A percentile compares a stretch with the other conserved stretches of the same genome.
These are phyloP conservation scores for Aspergillus hiratsukae DNA, from an alignment of 2,329 filamentous ascomycete genomes.

Conservation along the genomic window DNA sequence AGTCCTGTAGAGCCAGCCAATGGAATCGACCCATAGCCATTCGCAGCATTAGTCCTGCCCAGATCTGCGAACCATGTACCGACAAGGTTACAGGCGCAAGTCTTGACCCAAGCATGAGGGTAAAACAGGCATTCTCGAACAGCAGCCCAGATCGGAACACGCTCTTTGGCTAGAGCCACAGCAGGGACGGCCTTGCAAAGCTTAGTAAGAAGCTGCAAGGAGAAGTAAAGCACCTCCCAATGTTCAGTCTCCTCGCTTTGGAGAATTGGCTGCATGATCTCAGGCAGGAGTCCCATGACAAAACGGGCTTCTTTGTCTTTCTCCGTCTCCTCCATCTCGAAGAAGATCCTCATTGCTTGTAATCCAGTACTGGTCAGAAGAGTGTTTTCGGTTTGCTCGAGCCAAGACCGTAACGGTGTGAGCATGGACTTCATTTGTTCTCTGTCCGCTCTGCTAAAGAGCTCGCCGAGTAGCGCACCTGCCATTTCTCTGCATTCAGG, in stretches of 20 bases:
- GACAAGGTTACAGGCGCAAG: slow-evolving; percentile 68
- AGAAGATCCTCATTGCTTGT: slow-evolving; percentile 77
- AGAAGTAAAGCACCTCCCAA: slow-evolving; percentile 70
- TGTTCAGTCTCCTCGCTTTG: slow-evolving; percentile 49
- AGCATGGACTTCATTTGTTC: slow-evolving; percentile 69
- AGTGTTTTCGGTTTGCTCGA: slow-evolving; percentile 68
- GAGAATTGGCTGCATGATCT: slow-evolving; percentile 50
- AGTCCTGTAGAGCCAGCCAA: slow-evolving; percentile 69
- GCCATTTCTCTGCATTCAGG: slow-evolving; percentile 80
- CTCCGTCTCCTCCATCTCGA: slow-evolving; percentile 63
- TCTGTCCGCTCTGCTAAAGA: slow-evolving; percentile 73
- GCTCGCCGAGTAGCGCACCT: slow-evolving; percentile 70
- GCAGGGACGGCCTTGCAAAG: slow-evolving; percentile 64
- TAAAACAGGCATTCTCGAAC: slow-evolving; percentile 68
- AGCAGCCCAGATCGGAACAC: slow-evolving; percentile 65
- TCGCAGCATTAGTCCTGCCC: slow-evolving; percentile 57
- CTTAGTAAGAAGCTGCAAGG: slow-evolving; percentile 64
- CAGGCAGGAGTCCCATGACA: slow-evolving; percentile 50
- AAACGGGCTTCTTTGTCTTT: slow-evolving; percentile 65
- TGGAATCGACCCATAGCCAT: slow-evolving; percentile 53
- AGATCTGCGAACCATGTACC: slow-evolving; percentile 78
- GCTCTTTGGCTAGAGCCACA: slow-evolving; percentile 56
- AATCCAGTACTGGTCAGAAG: slow-evolving; percentile 69
- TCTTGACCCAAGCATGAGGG: slow-evolving; percentile 68
- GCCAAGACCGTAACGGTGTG: slow-evolving; percentile 66